phyloP scores from a whole-genome alignment of 306 rosid genomes.

The Vicia villosa region DNA sequence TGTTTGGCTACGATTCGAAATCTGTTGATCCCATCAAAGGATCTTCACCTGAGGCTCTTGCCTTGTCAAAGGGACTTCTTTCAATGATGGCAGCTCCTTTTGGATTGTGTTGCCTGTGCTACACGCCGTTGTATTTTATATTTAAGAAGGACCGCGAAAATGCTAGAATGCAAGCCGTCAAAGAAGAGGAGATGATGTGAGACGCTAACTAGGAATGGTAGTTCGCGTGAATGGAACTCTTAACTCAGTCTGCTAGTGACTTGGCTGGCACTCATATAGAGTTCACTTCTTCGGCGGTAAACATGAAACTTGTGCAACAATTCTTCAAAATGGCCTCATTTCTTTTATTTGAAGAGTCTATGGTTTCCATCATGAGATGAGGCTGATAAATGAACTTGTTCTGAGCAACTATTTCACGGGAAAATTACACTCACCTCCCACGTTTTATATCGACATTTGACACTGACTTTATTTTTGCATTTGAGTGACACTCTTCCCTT shows the following conservation, averaged over 20 bases:
- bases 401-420: not conserved
- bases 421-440: not conserved
- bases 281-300: constrained; percentile 7
- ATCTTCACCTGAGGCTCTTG: constrained; percentile 75
- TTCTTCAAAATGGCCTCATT: not conserved
- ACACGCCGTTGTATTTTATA: constrained; percentile 69
- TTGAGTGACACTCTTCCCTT: not conserved
- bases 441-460: not conserved
- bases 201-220: not conserved
- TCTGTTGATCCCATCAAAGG: constrained; percentile 68
- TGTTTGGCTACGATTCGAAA: constrained; percentile 80
- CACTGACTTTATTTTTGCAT: not conserved
- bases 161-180: constrained; percentile 50
- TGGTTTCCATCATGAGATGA: not conserved
- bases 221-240: not conserved
- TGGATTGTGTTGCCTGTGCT: constrained; percentile 89
- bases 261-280: not conserved
- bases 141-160: constrained; percentile 79
- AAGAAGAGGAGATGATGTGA: constrained; percentile 68
- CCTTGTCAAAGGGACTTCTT: constrained; percentile 88
- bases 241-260: constrained; percentile 15
- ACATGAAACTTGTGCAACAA: not conserved
- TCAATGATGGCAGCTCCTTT: constrained; percentile 88
- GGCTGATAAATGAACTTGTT: constrained; percentile 9
- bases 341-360: not conserved